Conservation (phyloP, 2,329 filamentous ascomycete genomes). For the Aplosporella prunicola region DNA sequence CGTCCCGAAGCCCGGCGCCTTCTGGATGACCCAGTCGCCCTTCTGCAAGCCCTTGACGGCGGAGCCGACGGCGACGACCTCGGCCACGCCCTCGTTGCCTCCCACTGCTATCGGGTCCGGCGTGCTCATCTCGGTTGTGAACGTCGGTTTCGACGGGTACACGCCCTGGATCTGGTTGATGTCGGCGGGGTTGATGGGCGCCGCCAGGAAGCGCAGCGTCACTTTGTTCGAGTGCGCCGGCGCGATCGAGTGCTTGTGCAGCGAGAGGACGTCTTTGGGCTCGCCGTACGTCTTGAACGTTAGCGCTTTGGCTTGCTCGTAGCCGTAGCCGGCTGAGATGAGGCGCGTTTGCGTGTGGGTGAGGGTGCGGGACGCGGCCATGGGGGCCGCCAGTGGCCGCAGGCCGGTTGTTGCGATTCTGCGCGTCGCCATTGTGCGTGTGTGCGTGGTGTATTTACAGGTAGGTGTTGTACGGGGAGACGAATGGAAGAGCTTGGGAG, state of each 20-base stretch:
- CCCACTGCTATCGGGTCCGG: constrained; percentile 64
- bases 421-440: too few relatives aligned
- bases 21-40: constrained; percentile 93
- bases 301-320: constrained; percentile 76
- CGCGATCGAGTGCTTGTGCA: constrained; percentile 69
- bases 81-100: constrained; percentile 89
- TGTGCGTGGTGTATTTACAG: too few relatives aligned
- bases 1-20: constrained; percentile 73
- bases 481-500: too few relatives aligned
- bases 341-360: constrained; percentile 25
- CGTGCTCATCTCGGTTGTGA: constrained; percentile 69
- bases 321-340: constrained; percentile 61
- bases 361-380: constrained; percentile 3
- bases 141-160: constrained; percentile 76
- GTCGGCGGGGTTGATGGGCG: constrained; percentile 93
- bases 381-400: too few relatives aligned
- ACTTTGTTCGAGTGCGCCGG: constrained; percentile 60
- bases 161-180: constrained; percentile 97
- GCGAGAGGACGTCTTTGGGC: constrained; percentile 57
- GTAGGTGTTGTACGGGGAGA: too few relatives aligned
- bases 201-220: constrained; percentile 78
- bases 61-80: constrained; percentile 65
- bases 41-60: constrained; percentile 52
- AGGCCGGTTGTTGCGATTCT: too few relatives aligned
- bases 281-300: constrained; percentile 68